Percentiles rank a stretch among this genome's conserved stretches.
Conservation (phyloP, 768 basidiomycete genomes). For the Jaapia argillacea region DNA sequence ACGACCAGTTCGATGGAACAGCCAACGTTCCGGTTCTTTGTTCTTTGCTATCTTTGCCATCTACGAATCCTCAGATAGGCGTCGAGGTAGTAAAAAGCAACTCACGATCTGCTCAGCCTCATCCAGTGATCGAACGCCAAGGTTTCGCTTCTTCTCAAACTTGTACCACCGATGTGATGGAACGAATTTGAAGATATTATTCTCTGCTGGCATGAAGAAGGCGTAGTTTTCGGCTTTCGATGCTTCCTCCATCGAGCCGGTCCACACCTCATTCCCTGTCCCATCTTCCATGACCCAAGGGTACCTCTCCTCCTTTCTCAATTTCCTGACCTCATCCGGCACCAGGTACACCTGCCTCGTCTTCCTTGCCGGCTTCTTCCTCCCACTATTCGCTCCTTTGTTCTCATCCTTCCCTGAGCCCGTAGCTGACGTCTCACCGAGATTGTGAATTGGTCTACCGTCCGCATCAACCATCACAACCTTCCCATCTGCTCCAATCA, state of each 20-base stretch:
- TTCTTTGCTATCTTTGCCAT: constrained; percentile 56
- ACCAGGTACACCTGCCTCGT: constrained; percentile 76
- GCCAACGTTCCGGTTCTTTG: constrained; percentile 66
- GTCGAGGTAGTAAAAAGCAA: constrained; percentile 7
- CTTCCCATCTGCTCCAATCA: constrained; percentile 66
- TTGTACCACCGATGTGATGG: constrained; percentile 88
- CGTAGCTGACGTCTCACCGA: constrained; percentile 24
- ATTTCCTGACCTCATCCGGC: constrained; percentile 65
- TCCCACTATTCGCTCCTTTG: constrained; percentile 29
- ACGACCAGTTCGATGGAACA: constrained; percentile 49
- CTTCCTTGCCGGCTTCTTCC: constrained; percentile 77
- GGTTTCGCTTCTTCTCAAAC: constrained; percentile 78
- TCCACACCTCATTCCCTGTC: constrained; percentile 63
- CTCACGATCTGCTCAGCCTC: constrained; percentile 61
- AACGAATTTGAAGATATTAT: constrained; percentile 80
- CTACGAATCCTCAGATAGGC: constrained; percentile 23
- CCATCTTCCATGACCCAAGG: constrained; percentile 91
- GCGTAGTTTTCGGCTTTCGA: constrained; percentile 62
- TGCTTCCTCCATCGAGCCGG: constrained; percentile 73
- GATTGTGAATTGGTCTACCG: constrained; percentile 52
- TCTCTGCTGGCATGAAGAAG: constrained; percentile 77
- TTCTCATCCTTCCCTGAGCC: constrained; percentile 14
- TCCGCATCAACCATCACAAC: constrained; percentile 78
- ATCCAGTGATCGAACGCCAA: constrained; percentile 57
- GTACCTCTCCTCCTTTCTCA: constrained; percentile 78